phyloP scores from a whole-genome alignment of 2,329 filamentous ascomycete species.

The Zarea fungicola region DNA sequence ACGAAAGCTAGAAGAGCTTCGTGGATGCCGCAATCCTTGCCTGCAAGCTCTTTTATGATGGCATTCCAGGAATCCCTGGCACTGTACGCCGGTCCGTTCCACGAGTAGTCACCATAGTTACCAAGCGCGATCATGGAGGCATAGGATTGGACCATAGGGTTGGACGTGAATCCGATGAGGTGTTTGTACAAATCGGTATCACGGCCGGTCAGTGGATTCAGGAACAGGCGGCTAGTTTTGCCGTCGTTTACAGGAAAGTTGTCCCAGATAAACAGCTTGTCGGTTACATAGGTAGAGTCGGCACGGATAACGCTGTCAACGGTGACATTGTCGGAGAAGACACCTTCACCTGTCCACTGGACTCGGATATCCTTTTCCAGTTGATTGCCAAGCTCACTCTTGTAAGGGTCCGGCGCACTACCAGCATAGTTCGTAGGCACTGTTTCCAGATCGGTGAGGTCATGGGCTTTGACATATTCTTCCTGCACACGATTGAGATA shows the following conservation, averaged over 20 bases:
- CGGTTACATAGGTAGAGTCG: slow-evolving; percentile 13
- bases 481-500: slow-evolving; percentile 16
- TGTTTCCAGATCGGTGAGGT: slow-evolving; percentile 14
- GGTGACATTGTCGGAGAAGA: slow-evolving; percentile 14
- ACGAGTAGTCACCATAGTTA: slow-evolving; percentile 16
- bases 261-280: slow-evolving; percentile 17
- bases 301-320: slow-evolving; percentile 13
- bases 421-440: slow-evolving; percentile 16
- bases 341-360: slow-evolving; percentile 16
- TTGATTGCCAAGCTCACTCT: slow-evolving; percentile 13
- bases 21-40: neutral
- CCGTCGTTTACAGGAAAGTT: slow-evolving; percentile 17
- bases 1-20: slow-evolving; percentile 11
- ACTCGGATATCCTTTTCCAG: slow-evolving; percentile 13
- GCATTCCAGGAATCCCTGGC: slow-evolving; percentile 7
- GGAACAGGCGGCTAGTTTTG: slow-evolving; percentile 13
- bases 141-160: slow-evolving; percentile 17
- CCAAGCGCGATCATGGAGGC: slow-evolving; percentile 15
- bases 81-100: slow-evolving; percentile 13
- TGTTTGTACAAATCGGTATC: slow-evolving; percentile 13
- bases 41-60: slow-evolving; percentile 13
- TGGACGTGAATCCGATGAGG: slow-evolving; percentile 16
- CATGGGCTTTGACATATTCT: slow-evolving; percentile 14
- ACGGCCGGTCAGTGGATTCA: slow-evolving; percentile 14
- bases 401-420: slow-evolving; percentile 13